Evolutionary conservation across 225 moss, liverwort and hornwort species (phyloP), one percentile per base, ranked within the genome.

Genomic region (Sphagnum contortum): DNA sequence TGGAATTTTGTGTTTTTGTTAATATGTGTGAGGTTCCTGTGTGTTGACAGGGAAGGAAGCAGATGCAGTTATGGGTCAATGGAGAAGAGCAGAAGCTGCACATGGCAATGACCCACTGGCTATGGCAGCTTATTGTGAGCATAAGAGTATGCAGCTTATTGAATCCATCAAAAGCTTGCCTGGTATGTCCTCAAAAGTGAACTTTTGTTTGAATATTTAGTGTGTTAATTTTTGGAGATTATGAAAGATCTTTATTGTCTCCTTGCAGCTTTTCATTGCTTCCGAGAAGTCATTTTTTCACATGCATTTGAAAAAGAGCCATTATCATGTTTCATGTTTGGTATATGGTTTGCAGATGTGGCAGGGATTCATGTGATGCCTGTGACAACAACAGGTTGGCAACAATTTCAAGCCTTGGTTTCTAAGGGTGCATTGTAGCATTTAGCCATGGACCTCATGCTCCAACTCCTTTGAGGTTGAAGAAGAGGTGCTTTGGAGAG

Each of bases 331-430:
- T 29, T 29, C 29, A 29, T 29, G 29, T 29, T 29, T 29, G 29
- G 29, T 29, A 29, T 29, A 29, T 29, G 29, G 56, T 72, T 47
- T 7, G 51, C 1, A 84, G 78, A 75, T 67, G 84, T 78, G 56
- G 71, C 73, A 64, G 76, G 81, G 51, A 71, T 84, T 12, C 81
- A 81, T 45, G 65, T 78, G 3, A 81, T 81, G 78, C 78, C 69
- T 49, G 73, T 84, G 2, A 81, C 78, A 60, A 51, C 5, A 8
- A 78, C 71, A 52, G 75, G 80, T 5, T 81, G 67, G 78, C 70
- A 69, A 29, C 81, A 76, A 71, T 78, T 71, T 9, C 51, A 69
- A 44, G 54, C 55, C 45, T 67, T 84, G 67, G 57, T 74, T 66
- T 72, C 73, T 50, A 73, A 75, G 54, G 64, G 73, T 44, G 77